Conservation (phyloP, 1,284 basidiomycete species). For the Ganoderma resinaceum region DNA sequence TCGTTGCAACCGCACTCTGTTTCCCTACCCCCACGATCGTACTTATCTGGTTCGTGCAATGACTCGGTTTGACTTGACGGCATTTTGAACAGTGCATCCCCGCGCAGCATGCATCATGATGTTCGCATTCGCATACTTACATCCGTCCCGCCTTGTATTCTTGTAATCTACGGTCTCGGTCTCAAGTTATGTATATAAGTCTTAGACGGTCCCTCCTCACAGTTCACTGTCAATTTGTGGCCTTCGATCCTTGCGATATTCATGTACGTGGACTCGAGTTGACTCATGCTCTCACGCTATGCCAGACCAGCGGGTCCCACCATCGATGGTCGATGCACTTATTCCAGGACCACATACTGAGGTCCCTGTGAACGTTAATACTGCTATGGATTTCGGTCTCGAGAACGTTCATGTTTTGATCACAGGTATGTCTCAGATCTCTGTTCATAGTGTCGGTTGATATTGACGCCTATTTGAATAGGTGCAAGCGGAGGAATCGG, state of each 20-base stretch:
- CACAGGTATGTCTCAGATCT: conserved; percentile 36
- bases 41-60: conserved; percentile 6
- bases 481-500: conserved; percentile 51
- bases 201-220: not conserved
- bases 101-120: conserved; percentile 1
- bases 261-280: not conserved
- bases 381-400: conserved; percentile 43
- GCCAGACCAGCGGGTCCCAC: not conserved
- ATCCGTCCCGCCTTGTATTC: conserved; percentile 4
- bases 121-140: not conserved
- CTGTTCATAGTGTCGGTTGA: not conserved
- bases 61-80: conserved; percentile 1
- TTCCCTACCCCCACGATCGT: not conserved
- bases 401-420: conserved; percentile 44
- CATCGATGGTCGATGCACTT: conserved; percentile 1
- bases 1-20: conserved; percentile 1
- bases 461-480: conserved; percentile 14
- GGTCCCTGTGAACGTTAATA: too few relatives aligned
- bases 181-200: conserved; percentile 10
- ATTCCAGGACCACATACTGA: conserved; percentile 1
- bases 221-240: not conserved
- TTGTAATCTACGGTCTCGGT: conserved; percentile 2
- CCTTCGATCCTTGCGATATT: not conserved
- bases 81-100: conserved; percentile 9
- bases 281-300: not conserved